A percentile compares a stretch with the other conserved stretches of the same genome.
Evolutionary conservation across 345 rosid species (phyloP).

Genomic region (Kandelia obovata): DNA sequence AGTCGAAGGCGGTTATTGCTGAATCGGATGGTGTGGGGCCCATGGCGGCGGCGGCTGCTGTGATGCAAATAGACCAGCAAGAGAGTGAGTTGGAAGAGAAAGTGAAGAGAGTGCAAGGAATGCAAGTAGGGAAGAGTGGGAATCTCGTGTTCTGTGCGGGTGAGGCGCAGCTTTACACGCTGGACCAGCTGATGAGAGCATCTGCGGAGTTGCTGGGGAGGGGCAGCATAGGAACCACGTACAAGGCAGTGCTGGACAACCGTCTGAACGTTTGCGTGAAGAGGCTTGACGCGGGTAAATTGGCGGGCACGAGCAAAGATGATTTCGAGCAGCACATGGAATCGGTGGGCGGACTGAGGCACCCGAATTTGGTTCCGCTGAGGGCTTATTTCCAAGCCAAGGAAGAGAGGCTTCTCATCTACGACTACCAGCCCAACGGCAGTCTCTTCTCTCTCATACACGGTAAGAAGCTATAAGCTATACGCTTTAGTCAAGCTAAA

Average conservation of each 20-base stretch:
- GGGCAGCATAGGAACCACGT: constrained; percentile 75
- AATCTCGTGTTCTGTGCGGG: constrained; percentile 77
- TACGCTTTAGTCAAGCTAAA: neutral
- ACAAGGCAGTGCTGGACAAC: constrained; percentile 79
- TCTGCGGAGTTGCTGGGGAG: constrained; percentile 92
- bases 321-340: constrained; percentile 83
- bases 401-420: constrained; percentile 75
- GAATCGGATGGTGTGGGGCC: constrained; percentile 33
- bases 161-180: constrained; percentile 67
- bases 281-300: constrained; percentile 66
- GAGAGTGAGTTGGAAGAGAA: constrained; percentile 76
- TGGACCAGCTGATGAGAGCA: constrained; percentile 94
- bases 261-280: constrained; percentile 73
- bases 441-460: constrained; percentile 81
- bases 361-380: constrained; percentile 88
- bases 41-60: constrained; percentile 53
- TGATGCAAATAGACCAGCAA: constrained; percentile 56
- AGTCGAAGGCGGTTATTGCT: constrained; percentile 17
- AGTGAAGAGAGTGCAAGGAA: constrained; percentile 60
- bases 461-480: constrained; percentile 32
- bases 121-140: constrained; percentile 78
- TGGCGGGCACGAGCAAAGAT: constrained; percentile 53
- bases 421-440: constrained; percentile 92
- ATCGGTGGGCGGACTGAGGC: constrained; percentile 87
- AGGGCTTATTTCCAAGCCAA: constrained; percentile 80